Base-by-base conservation (phyloP, 2,329 filamentous ascomycete species). In the Phoma sp. region DNA sequence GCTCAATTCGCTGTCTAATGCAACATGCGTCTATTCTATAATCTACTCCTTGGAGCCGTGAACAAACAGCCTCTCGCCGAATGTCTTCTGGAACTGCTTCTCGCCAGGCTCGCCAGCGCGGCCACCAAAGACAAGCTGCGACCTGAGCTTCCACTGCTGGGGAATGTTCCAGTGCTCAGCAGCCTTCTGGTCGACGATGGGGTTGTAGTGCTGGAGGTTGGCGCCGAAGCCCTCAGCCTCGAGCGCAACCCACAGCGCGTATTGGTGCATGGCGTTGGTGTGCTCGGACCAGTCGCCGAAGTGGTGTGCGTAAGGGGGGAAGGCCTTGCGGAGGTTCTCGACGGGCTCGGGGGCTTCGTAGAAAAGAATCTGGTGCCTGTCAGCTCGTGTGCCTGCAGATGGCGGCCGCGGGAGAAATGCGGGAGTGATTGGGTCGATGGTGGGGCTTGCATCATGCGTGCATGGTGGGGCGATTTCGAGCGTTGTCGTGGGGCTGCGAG, bases 141-240 rank as follows among this genome's bases (percentile, higher is more conserved):
- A 88, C 71, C 88, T 85, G 61, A 96, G 83, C 70, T 84, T 85
- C 92, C 92, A 96, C 66, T 83, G 83, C 15, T 77, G 69, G 36
- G 90, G 89, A 26, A 96, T 66, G 52, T 83, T 82, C 89, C 91
- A 96, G 65, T 85, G 79, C 58, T 80, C 80, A 37, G 83, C 78
- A 47, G 92, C 88, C 78, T 87, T 85, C 61, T 83, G 81, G 77
- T 96, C 89, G 65, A 96, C 85, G 53, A 96, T 77, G 17, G 92
- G 92, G 84, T 92, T 95, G 83, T 96, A 96, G 81, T 96, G 92
- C 83, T 96, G 92, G 47, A 96, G 83, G 82, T 93, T 96, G 73
- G 88, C 90, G 62, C 92, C 92, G 51, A 96, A 84, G 25, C 92
- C 92, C 74, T 95, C 91, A 56, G 87, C 83, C 78, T 93, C 90